Evolutionary conservation across 1,139 yeast species (phyloP).

Genomic region (Candida tunisiensis): DNA sequence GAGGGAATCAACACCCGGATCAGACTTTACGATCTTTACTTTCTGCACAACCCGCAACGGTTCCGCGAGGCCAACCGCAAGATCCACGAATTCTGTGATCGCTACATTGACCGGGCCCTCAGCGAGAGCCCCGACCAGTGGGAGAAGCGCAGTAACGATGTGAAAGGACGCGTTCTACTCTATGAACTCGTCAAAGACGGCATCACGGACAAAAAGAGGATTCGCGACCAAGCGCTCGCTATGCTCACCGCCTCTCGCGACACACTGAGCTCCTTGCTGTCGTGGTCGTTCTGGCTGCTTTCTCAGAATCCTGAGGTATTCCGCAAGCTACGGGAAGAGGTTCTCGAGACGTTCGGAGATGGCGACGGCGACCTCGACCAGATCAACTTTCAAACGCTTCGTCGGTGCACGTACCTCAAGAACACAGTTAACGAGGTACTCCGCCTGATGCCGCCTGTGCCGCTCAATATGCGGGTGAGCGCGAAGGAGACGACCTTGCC

Average conservation of each 20-base stretch:
- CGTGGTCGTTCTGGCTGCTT: too few relatives aligned
- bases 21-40: conserved; percentile 1
- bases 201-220: conserved; percentile 27
- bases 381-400: conserved; percentile 27
- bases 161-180: conserved; percentile 21
- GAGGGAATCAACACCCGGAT: conserved; percentile 1
- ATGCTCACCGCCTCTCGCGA: too few relatives aligned
- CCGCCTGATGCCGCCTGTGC: conserved; percentile 10
- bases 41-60: conserved; percentile 1
- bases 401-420: conserved; percentile 17
- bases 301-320: too few relatives aligned
- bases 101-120: conserved; percentile 12
- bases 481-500: conserved; percentile 25
- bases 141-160: conserved; percentile 1
- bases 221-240: too few relatives aligned
- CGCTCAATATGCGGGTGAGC: conserved; percentile 11
- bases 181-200: conserved; percentile 31
- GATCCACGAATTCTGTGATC: conserved; percentile 10
- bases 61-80: conserved; percentile 1
- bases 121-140: conserved; percentile 1
- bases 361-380: conserved; percentile 4
- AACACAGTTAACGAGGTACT: conserved; percentile 10
- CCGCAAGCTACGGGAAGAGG: conserved; percentile 22
- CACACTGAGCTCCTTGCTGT: too few relatives aligned
- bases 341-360: conserved; percentile 8